Base-by-base conservation (phyloP, 768 basidiomycete species). In the Jaapia argillacea region DNA sequence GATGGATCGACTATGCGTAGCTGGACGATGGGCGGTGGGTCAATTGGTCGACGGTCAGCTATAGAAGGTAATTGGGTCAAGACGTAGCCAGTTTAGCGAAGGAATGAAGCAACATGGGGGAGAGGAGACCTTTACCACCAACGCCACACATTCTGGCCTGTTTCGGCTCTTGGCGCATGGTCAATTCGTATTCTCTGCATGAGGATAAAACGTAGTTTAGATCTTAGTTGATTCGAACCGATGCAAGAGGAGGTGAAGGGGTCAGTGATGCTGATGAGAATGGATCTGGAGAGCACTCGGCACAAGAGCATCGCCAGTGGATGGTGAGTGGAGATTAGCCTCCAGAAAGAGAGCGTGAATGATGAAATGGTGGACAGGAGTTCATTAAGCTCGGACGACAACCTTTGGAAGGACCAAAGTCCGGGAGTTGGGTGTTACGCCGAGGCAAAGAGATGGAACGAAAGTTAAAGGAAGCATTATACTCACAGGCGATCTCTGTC, bases 11-110 rank as follows among this genome's bases (percentile, higher is more conserved):
- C 70, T 43, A 96, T 87, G 43, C 85, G 80, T 5, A 97, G 78
- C 61, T 94, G 90, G n/a, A 97, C 81, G 64, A 97, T 92, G 14
- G 93, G 92, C 1, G 92, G 91, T 0, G 93, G 93, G 69, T 97
- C 92, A 58, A 97, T 91, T 2, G 93, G 92, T 27, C 92, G 74
- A n/a, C 92, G 76, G 72, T 94, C 93, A 44, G 89, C 91, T 85
- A 65, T 42, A n/a, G n/a, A n/a, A n/a, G 18, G 23, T 42, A 23
- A 23, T 20, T 16, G 18, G 24, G 5, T 16, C 45, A 25, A 40
- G 13, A 42, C 23, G 16, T 6, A 27, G 20, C 26, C n/a, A 25
- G 20, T n/a, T 18, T 42, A 28, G 46, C 35, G 37, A 42, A 24
- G 47, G 48, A 23, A 41, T 21, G 18, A 36, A 12, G 36, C 20